Evolutionary conservation across 371 early-diverging fungal species (phyloP), one percentile per base, ranked within the genome.

Genomic region (Mortierella sp.): DNA sequence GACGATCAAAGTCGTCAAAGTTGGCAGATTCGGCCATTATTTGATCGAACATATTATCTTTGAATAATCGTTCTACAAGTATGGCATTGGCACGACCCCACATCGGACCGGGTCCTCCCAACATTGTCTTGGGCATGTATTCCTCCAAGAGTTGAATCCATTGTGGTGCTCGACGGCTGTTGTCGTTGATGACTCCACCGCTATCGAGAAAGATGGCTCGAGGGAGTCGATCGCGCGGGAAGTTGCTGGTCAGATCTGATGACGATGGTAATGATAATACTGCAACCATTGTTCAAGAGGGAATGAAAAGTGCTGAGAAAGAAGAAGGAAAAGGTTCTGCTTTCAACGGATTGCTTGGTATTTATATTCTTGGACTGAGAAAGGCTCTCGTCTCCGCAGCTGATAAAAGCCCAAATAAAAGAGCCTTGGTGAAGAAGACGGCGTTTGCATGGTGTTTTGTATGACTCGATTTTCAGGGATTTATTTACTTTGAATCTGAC

Each of bases 131-230:
- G 11, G 80, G 75, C 72, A 75, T 72, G 37, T 67, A 71, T 16
- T 65, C 30, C 39, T 59, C 60, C 5, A 79, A 43, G 28, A 64
- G 28, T 11, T 64, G 5, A 18, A 68, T 26, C 80, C 80, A 79
- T 58, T 79, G 80, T 24, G 80, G 80, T 8, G 51, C 68, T 3
- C 80, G 75, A 5, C 54, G 47, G 39, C 57, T 60, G 43, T 75
- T 79, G 54, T 74, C 74, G 39, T 79, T 79, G 66, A 79, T 71
- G 47, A 79, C 80, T 9, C 74, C 80, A 37, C 80, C 80, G n/a
- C 75, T 74, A 32, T 79, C 80, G 28, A 79, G 80, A 57, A 79
- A 79, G 47, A 79, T 79, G 59, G 65, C 64, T 39, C 59, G 70
- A n/a, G 78, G 78, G 28, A 73, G 40, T 16, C 51, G 24, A 18